Conservation (phyloP, 2,329 filamentous ascomycete species). For the Akanthomyces uredinophilus region DNA sequence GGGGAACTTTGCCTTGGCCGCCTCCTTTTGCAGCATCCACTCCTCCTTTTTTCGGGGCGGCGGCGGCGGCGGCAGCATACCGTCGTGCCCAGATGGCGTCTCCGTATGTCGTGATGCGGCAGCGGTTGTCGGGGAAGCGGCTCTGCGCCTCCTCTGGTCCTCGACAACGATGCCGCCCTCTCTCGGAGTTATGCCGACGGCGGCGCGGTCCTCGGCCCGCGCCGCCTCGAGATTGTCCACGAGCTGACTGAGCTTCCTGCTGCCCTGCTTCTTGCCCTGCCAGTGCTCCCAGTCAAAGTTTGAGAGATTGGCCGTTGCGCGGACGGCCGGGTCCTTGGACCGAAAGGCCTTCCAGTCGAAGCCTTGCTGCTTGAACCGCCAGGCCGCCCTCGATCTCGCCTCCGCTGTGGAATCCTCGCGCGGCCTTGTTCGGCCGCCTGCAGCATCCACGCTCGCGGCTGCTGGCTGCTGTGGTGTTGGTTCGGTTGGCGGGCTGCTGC, state of each 20-base stretch:
- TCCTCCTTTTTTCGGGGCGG: constrained; percentile 32
- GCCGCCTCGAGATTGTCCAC: constrained; percentile 8
- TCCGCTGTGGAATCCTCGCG: neutral
- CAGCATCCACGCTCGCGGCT: too few species aligned
- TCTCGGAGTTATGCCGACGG: neutral
- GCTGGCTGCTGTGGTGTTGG: neutral
- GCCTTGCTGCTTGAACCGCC: constrained; percentile 8
- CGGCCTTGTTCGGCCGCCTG: neutral
- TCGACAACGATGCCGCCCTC: neutral
- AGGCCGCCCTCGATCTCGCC: neutral
- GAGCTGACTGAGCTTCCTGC: neutral
- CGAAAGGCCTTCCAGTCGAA: constrained; percentile 13
- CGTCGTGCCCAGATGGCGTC: neutral
- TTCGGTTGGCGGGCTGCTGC: neutral
- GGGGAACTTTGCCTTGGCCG: constrained; percentile 71
- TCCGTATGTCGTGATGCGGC: too few species aligned
- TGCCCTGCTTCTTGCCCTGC: constrained; percentile 7
- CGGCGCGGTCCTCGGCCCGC: neutral
- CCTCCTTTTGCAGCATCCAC: constrained; percentile 75
- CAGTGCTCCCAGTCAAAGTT: constrained; percentile 9
- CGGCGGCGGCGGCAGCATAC: neutral
- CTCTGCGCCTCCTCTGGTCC: neutral
- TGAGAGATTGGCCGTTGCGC: neutral
- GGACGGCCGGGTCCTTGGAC: neutral
- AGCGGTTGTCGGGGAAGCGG: neutral